Base-by-base conservation (phyloP, 176 grass and related monocot genomes). In the Secale cereale region DNA sequence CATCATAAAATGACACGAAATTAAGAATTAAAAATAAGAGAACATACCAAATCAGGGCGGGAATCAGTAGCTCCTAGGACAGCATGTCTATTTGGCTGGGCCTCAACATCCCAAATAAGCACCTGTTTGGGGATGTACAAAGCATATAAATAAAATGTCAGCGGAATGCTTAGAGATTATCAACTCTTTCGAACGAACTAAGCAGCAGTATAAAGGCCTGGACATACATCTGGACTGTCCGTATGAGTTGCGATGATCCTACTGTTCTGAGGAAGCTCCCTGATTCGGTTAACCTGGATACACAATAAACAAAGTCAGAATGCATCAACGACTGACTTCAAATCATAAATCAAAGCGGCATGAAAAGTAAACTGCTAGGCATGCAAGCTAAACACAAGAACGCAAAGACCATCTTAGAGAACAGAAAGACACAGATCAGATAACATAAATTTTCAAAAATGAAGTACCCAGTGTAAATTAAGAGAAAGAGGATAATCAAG, bases 231-330 rank as follows among this genome's bases (percentile, higher is more conserved):
- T 82, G 97, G 94, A 82, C 94, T 99, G 82, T 99, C 91, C 3
- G 94, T 99, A 81, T 99, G 97, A 65, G 97, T 99, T 27, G 94
- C 97, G 6, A 99, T 89, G 79, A 99, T 99, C 43, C 92, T 94
- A 62, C 81, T 94, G 76, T 99, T 91, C 85, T 96, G 90, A 79
- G 97, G 97, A 92, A 99, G 91, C 86, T 99, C 97, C 83, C 93
- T 94, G 73, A 99, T 99, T 88, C 90, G 89, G 86, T 99, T 99
- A 36, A 99, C 94, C 97, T 98, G 91, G 63, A 80, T 62, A 63
- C n/a, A 79, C 11, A 62, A 71, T 46, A 59, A 80, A 82, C 45
- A 66, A 80, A 82, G 74, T 9, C 77, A 4, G 81, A 63, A 59
- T 64, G 26, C 46, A 73, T 79, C 64, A 86, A 46, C 25, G 29